These are phyloP conservation scores for Fusarium tricinctum DNA, from an alignment of 2,329 filamentous ascomycete genomes.

Conservation along the genomic window DNA sequence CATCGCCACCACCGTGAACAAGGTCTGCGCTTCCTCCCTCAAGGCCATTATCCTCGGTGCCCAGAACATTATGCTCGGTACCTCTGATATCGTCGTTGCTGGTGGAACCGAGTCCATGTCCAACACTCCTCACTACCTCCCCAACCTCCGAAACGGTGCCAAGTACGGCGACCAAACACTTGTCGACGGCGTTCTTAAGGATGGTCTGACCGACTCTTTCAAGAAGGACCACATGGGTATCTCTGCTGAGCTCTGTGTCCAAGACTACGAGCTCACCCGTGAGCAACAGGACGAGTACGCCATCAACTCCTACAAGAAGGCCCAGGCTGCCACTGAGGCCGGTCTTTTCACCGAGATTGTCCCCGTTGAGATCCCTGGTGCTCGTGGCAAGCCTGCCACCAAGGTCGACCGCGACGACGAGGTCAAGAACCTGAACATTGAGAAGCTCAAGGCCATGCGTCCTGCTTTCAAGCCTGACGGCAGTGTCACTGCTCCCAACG, in stretches of 20 bases:
- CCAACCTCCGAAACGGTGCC: conserved; percentile 84
- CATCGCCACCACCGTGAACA: conserved; percentile 95
- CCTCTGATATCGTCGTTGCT: conserved; percentile 91
- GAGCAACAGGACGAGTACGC: conserved; percentile 96
- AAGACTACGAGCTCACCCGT: conserved; percentile 84
- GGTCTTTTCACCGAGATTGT: conserved; percentile 92
- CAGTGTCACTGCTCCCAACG: conserved; percentile 96
- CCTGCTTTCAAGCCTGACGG: conserved; percentile 86
- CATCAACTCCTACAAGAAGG: conserved; percentile 94
- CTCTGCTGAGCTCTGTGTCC: conserved; percentile 89
- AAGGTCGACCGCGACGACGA: conserved; percentile 91
- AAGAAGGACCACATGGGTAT: conserved; percentile 98
- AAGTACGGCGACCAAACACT: conserved; percentile 95
- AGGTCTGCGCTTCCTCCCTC: conserved; percentile 95
- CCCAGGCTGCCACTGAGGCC: conserved; percentile 84
- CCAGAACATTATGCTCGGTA: conserved; percentile 97
- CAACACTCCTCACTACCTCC: conserved; percentile 95
- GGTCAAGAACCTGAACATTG: conserved; percentile 91
- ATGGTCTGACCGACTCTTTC: conserved; percentile 94
- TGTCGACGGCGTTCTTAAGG: conserved; percentile 92
- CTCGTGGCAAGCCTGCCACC: conserved; percentile 88
- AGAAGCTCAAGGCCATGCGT: conserved; percentile 87
- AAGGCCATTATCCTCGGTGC: conserved; percentile 96
- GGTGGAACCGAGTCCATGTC: conserved; percentile 99
- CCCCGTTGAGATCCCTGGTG: conserved; percentile 87